Percentiles rank a stretch among this genome's conserved stretches.
Evolutionary conservation across 495 filamentous ascomycete species (phyloP).

Genomic region (Penicillium goetzii): DNA sequence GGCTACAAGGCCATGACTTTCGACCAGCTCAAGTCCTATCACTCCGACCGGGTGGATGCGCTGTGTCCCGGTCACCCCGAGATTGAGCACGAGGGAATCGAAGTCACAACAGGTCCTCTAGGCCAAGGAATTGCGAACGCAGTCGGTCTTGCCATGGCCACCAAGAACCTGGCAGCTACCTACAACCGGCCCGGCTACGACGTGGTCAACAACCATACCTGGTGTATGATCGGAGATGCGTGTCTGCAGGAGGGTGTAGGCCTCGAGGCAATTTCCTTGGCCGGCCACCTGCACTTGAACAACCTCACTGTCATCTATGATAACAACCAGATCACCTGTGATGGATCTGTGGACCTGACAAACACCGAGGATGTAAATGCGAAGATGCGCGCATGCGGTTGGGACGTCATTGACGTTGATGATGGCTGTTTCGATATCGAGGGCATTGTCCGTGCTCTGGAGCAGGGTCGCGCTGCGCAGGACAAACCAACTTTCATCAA

Average conservation of each 20-base stretch:
- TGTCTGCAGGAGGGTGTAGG: slow-evolving; percentile 60
- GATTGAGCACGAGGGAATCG: slow-evolving; percentile 62
- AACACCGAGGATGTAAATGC: slow-evolving; percentile 62
- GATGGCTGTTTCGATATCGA: slow-evolving; percentile 59
- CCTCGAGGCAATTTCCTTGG: slow-evolving; percentile 55
- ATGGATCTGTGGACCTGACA: slow-evolving; percentile 58
- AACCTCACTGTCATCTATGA: slow-evolving; percentile 59
- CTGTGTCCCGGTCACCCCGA: slow-evolving; percentile 64
- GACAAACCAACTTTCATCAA: slow-evolving; percentile 64
- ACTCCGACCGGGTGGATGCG: slow-evolving; percentile 54
- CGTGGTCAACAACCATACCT: slow-evolving; percentile 51
- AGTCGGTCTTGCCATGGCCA: slow-evolving; percentile 59
- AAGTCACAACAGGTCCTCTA: slow-evolving; percentile 63
- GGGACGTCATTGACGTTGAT: slow-evolving; percentile 58
- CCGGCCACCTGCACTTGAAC: slow-evolving; percentile 53
- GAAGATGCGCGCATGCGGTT: slow-evolving; percentile 62
- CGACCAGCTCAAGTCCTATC: slow-evolving; percentile 63
- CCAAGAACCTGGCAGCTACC: slow-evolving; percentile 52
- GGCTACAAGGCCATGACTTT: slow-evolving; percentile 63
- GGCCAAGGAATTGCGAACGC: slow-evolving; percentile 62
- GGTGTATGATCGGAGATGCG: slow-evolving; percentile 58
- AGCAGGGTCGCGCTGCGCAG: slow-evolving; percentile 43
- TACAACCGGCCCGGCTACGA: slow-evolving; percentile 53
- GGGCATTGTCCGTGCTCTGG: slow-evolving; percentile 53
- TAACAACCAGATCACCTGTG: slow-evolving; percentile 62